phyloP scores from a whole-genome alignment of 2,329 filamentous ascomycete species.

The Ramichloridium luteum region DNA sequence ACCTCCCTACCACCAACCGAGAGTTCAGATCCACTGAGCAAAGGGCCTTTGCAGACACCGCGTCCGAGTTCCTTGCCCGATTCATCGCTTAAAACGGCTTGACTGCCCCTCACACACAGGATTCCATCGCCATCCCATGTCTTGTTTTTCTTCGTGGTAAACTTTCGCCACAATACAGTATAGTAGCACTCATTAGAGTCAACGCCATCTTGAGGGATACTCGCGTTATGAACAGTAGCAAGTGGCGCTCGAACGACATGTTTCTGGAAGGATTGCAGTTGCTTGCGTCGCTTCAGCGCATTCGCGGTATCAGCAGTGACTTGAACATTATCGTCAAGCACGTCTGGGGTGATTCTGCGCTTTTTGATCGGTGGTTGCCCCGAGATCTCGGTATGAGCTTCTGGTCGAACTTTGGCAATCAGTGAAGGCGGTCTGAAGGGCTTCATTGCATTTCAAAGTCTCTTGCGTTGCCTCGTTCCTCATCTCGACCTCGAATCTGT shows the following conservation, averaged over 20 bases:
- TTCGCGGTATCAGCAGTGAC: slow-evolving; percentile 17
- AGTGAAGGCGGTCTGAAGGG: slow-evolving; percentile 20
- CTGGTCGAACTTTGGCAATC: slow-evolving; percentile 11
- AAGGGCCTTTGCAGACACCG: slow-evolving; percentile 40
- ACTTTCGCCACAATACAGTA: slow-evolving; percentile 47
- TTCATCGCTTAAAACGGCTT: slow-evolving; percentile 49
- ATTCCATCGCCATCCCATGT: slow-evolving; percentile 66
- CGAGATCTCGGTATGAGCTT: neutral
- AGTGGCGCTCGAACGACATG: slow-evolving; percentile 20
- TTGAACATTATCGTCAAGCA: slow-evolving; percentile 13
- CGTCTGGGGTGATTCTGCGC: slow-evolving; percentile 27
- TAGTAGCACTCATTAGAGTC: slow-evolving; percentile 28
- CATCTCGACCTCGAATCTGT: too few relatives aligned
- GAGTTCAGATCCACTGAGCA: slow-evolving; percentile 48
- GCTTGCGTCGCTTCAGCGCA: slow-evolving; percentile 22
- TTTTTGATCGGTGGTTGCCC: slow-evolving; percentile 30
- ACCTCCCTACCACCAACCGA: slow-evolving; percentile 56
- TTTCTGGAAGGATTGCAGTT: slow-evolving; percentile 8
- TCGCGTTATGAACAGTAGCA: slow-evolving; percentile 16
- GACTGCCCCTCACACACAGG: slow-evolving; percentile 44
- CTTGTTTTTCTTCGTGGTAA: slow-evolving; percentile 61
- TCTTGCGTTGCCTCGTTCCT: too few relatives aligned
- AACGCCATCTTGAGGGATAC: slow-evolving; percentile 7
- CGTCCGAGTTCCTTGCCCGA: slow-evolving; percentile 52
- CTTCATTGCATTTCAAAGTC: too few relatives aligned